Evolutionary conservation across 345 rosid species (phyloP).

Genomic region (Heritiera fomes): DNA sequence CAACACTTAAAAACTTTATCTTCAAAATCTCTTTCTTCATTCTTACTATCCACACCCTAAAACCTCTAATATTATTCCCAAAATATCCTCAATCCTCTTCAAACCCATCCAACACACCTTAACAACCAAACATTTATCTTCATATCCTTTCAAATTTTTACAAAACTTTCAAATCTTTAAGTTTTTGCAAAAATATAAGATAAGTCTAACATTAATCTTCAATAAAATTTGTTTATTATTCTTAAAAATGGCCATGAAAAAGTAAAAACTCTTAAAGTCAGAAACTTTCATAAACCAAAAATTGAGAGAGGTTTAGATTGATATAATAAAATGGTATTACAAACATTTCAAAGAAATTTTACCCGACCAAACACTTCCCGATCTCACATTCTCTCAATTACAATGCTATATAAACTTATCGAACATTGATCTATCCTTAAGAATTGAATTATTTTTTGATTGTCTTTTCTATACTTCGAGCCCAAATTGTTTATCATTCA

Average conservation of each 20-base stretch:
- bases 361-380: background rate
- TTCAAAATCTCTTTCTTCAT: too few relatives aligned
- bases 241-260: background rate
- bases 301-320: background rate
- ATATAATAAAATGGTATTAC: background rate
- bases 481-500: background rate
- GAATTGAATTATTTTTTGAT: background rate
- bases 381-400: background rate
- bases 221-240: too few relatives aligned
- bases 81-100: too few relatives aligned
- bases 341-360: background rate
- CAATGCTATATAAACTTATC: constrained; percentile 8
- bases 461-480: background rate
- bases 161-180: too few relatives aligned
- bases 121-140: too few relatives aligned
- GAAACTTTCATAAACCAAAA: background rate
- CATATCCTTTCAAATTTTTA: too few relatives aligned
- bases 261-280: background rate
- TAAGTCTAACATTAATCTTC: too few relatives aligned
- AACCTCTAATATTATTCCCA: too few relatives aligned
- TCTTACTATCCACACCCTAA: too few relatives aligned
- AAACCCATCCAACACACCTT: too few relatives aligned
- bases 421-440: background rate
- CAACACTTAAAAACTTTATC: too few relatives aligned
- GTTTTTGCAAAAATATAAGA: too few relatives aligned